phyloP scores from a whole-genome alignment of 441 rosid species.

The Sinapis alba region DNA sequence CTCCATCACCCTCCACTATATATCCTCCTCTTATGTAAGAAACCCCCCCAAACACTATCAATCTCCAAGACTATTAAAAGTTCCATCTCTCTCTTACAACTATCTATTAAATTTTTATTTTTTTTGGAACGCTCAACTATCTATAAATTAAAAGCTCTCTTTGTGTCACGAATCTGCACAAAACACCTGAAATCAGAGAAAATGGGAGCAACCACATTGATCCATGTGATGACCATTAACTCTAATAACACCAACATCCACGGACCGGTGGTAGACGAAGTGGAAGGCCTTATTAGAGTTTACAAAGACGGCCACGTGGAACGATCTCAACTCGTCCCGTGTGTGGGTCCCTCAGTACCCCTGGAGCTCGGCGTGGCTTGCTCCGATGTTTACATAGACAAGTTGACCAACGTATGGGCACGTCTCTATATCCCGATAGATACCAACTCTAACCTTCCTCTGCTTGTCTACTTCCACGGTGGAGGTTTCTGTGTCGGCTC shows the following conservation, averaged over 20 bases:
- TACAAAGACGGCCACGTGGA: conserved; percentile 75
- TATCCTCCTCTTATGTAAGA: conserved; percentile 27
- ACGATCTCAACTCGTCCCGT: conserved; percentile 55
- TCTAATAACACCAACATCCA: conserved; percentile 44
- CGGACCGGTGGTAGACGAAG: conserved; percentile 57
- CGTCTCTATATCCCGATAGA: conserved; percentile 60
- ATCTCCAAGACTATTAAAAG: conserved; percentile 19
- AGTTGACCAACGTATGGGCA: conserved; percentile 61
- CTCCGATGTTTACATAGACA: conserved; percentile 52
- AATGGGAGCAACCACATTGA: conserved; percentile 22
- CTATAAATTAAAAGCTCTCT: background rate
- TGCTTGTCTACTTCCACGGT: conserved; percentile 80
- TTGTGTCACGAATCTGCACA: conserved; percentile 19
- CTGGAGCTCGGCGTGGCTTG: conserved; percentile 54
- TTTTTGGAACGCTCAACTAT: no score
- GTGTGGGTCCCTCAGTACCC: conserved; percentile 44
- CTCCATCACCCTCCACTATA: conserved; percentile 27
- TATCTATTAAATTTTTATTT: no score
- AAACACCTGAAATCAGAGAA: conserved; percentile 13
- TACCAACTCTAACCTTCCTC: conserved; percentile 45
- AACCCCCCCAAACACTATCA: conserved; percentile 11
- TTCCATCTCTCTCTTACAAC: background rate
- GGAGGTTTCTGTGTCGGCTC: conserved; percentile 91
- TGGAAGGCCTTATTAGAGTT: conserved; percentile 65
- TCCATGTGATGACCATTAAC: conserved; percentile 7